phyloP scores from a whole-genome alignment of 2,329 filamentous ascomycete species.

The Ambrosiella beaveri region DNA sequence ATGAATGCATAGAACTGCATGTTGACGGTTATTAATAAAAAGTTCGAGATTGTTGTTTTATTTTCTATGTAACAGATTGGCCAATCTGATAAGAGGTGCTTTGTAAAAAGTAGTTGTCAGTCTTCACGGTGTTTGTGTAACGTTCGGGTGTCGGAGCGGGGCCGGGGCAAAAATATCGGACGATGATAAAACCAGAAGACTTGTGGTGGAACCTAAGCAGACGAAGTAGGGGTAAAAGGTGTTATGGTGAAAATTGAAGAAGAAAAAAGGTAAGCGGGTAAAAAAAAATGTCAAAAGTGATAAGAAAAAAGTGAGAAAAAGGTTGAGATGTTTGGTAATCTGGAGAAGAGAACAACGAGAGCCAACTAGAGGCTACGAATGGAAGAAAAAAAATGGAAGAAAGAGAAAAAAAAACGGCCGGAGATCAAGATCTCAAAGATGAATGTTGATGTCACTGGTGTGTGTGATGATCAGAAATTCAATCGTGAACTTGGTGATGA shows the following conservation, averaged over 20 bases:
- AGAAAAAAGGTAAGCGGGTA: neutral
- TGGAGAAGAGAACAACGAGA: neutral
- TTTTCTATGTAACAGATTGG: constrained; percentile 4
- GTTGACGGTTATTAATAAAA: neutral
- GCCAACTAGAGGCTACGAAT: neutral
- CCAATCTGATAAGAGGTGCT: constrained; percentile 7
- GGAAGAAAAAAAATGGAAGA: neutral
- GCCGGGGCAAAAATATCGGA: neutral
- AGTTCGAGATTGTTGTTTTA: neutral
- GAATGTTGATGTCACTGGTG: too few species aligned
- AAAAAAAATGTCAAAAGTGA: constrained; percentile 2
- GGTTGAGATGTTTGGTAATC: neutral
- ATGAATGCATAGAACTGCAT: constrained; percentile 11
- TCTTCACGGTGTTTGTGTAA: neutral
- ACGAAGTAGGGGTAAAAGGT: neutral
- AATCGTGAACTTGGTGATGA: too few species aligned
- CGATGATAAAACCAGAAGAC: neutral
- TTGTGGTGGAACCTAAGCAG: neutral
- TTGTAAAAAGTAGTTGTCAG: neutral
- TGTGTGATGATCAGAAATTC: too few species aligned
- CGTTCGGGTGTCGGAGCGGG: neutral
- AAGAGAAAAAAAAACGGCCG: neutral
- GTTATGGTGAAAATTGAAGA: neutral
- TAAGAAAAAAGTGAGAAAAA: neutral
- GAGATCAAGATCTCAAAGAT: neutral